Evolutionary conservation across 2,329 filamentous ascomycete genomes (phyloP).

Genomic region (Botryotinia globosa): DNA sequence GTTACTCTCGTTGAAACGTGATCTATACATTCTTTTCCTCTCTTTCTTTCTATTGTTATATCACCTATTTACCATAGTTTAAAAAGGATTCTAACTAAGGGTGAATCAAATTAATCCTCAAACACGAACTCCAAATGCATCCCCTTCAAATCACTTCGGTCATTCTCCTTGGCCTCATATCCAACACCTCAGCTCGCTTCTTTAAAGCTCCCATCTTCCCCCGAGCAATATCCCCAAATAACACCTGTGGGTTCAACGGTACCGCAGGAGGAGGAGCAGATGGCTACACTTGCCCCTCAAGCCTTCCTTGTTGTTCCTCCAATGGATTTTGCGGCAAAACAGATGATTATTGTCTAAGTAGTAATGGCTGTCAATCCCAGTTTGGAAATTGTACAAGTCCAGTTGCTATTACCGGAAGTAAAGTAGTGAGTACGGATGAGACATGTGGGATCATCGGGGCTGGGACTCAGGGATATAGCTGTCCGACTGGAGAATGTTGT

Average conservation of each 20-base stretch:
- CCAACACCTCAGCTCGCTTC: neutral
- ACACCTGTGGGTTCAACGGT: conserved; percentile 25
- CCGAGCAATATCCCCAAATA: conserved; percentile 21
- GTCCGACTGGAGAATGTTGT: conserved; percentile 31
- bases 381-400: conserved; percentile 20
- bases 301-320: conserved; percentile 35
- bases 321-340: conserved; percentile 27
- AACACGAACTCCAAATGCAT: neutral
- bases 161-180: conserved; percentile 7
- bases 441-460: conserved; percentile 24
- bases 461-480: conserved; percentile 25
- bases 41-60: neutral
- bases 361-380: conserved; percentile 28
- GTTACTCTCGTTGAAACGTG: neutral
- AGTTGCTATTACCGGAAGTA: neutral
- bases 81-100: neutral
- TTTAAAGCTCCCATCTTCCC: neutral
- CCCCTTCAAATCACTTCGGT: neutral
- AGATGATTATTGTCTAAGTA: conserved; percentile 16
- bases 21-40: conserved; percentile 12
- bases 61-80: neutral
- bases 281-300: conserved; percentile 31
- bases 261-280: conserved; percentile 14
- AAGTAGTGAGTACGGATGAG: conserved; percentile 21
- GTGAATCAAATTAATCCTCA: neutral